A percentile compares a stretch with the other conserved stretches of the same genome.
These are phyloP conservation scores for Fusarium denticulatum DNA, from an alignment of 2,329 filamentous ascomycete species.

Conservation along the genomic window DNA sequence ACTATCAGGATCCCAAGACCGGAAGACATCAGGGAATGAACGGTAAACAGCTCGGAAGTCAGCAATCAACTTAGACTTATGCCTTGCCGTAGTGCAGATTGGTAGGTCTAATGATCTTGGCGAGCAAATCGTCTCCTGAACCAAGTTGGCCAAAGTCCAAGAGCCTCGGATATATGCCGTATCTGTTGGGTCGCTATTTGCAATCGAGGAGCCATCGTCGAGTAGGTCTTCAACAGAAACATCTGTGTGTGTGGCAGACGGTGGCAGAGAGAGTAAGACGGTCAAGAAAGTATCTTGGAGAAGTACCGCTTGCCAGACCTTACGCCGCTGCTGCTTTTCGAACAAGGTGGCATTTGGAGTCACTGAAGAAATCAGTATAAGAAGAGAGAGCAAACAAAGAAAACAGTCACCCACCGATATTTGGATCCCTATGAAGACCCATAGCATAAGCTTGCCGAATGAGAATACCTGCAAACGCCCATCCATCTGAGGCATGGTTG, in stretches of 20 bases:
- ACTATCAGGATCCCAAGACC: slow-evolving; percentile 71
- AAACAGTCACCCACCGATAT: slow-evolving; percentile 62
- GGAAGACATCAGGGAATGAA: slow-evolving; percentile 77
- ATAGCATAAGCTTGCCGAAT: slow-evolving; percentile 84
- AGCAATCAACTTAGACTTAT: slow-evolving; percentile 75
- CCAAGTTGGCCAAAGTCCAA: slow-evolving; percentile 81
- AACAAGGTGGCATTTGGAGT: slow-evolving; percentile 72
- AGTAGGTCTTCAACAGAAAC: slow-evolving; percentile 78
- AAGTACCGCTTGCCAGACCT: slow-evolving; percentile 84
- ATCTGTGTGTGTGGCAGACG: slow-evolving; percentile 81
- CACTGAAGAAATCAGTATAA: slow-evolving; percentile 53
- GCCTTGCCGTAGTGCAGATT: slow-evolving; percentile 72
- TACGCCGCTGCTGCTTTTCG: slow-evolving; percentile 81
- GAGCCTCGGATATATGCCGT: slow-evolving; percentile 78
- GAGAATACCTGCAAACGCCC: slow-evolving; percentile 81
- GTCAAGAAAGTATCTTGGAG: slow-evolving; percentile 86
- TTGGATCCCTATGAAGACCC: slow-evolving; percentile 82
- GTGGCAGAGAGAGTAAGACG: slow-evolving; percentile 79
- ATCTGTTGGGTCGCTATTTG: slow-evolving; percentile 70
- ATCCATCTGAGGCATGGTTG: slow-evolving; percentile 84
- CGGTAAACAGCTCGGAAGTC: slow-evolving; percentile 77
- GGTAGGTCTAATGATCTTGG: slow-evolving; percentile 79
- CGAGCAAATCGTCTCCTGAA: slow-evolving; percentile 79
- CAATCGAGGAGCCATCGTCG: slow-evolving; percentile 68
- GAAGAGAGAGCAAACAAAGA: not conserved